phyloP scores from a whole-genome alignment of 73 alveolate species.

The Tetrahymena thermophila region DNA sequence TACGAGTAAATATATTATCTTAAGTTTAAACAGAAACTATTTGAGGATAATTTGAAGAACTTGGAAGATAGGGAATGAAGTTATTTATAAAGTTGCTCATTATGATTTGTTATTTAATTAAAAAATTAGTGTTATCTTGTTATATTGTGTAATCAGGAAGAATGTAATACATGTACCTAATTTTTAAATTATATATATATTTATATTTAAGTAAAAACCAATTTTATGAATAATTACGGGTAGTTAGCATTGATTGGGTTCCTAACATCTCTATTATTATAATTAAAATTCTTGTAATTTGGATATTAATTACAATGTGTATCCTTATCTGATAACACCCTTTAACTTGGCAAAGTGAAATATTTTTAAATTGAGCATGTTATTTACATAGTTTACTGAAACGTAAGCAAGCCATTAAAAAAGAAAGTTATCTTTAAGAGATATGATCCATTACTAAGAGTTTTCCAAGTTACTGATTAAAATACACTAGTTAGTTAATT shows the following conservation, averaged over 20 bases:
- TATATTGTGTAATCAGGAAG: not conserved
- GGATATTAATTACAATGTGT: not conserved
- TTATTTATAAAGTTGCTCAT: not conserved
- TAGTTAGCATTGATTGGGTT: not conserved
- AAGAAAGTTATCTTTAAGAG: not conserved
- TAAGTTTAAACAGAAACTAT: not conserved
- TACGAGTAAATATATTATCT: not conserved
- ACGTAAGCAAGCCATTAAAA: not conserved
- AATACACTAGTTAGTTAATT: not conserved
- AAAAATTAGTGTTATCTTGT: not conserved
- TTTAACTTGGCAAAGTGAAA: not conserved
- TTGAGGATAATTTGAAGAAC: not conserved
- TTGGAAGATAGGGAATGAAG: not conserved
- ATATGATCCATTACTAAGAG: not conserved
- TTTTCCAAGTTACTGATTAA: not conserved
- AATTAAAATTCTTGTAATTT: not conserved
- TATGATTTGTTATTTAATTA: not conserved
- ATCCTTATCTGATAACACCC: not conserved
- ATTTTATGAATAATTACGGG: not conserved
- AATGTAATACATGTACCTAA: not conserved
- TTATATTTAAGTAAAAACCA: too few relatives aligned
- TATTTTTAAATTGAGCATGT: not conserved
- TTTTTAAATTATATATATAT: too few relatives aligned
- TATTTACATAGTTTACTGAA: not conserved
- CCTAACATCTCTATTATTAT: not conserved